Base-by-base conservation (phyloP, 192 early-diverging fungal genomes). In the Podila verticillata region DNA sequence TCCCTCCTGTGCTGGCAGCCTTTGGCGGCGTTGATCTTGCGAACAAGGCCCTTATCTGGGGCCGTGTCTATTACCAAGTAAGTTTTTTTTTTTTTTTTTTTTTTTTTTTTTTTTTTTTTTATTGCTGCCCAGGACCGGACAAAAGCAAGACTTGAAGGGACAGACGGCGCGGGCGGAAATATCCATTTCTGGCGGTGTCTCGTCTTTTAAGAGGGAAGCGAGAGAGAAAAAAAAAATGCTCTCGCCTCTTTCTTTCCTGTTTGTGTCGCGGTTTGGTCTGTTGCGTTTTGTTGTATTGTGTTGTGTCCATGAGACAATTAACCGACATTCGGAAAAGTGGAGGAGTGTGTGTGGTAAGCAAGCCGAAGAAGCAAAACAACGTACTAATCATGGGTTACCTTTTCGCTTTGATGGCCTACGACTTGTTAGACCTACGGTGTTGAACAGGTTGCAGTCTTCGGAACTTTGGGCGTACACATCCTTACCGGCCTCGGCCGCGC, bases 11-110 rank as follows among this genome's bases (percentile, higher is more conserved):
- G 22, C 49, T 85, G 22, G 80, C 71, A 5, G 22, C 66, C 20
- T 30, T 85, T 17, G 84, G 84, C 35, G 84, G 84, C 10, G 36
- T 85, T 4, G 74, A 85, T 0, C n/a, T 85, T 19, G 74, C 84
- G 1, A 82, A 85, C 63, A 82, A 75, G 65, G 73, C 84, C 6
- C 63, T 85, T 7, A 26, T 85, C 49, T 74, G 74, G 71, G 84
- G 84, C 15, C 72, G 84, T 54, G 84, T 82, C 59, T 85, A 82
- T 79, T 85, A 85, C 67, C 84, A 85, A 70, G 81, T 79, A 74
- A 32, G 47, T 44, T 32, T 65, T 2, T 13, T 28, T 15, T 49
- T 13, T 0, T 22, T 22, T 28, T 44, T 9, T 12, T 17, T 39
- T n/a, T 1, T 48, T 3, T 48, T 51, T 54, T 48, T 65, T 30